Evolutionary conservation across 345 rosid species (phyloP).

Genomic region (Citrus cavaleriei): DNA sequence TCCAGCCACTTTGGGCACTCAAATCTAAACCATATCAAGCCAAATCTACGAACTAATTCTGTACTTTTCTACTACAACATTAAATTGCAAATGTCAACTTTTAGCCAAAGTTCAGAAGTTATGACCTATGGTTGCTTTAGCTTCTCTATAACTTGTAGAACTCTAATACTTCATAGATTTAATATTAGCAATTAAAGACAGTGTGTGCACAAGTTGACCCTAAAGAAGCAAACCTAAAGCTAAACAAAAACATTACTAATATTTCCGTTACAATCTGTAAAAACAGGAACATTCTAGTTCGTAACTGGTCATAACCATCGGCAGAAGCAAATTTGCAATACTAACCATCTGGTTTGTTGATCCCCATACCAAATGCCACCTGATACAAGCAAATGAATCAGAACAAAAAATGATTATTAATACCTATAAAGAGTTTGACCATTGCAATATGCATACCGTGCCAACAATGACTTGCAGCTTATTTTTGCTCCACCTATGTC

Average conservation of each 20-base stretch:
- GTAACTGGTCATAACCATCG: background rate
- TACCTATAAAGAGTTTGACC: constrained; percentile 5
- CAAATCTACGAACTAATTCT: background rate
- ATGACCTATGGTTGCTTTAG: background rate
- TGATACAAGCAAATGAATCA: constrained; percentile 27
- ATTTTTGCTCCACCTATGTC: constrained; percentile 86
- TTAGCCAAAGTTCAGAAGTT: background rate
- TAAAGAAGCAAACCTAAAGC: background rate
- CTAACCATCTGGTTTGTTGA: constrained; percentile 99
- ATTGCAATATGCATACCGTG: constrained; percentile 55
- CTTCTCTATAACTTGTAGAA: background rate
- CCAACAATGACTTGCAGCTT: constrained; percentile 97
- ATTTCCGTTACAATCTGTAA: background rate
- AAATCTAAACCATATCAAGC: background rate
- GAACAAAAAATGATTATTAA: constrained; percentile 7
- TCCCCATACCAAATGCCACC: constrained; percentile 99
- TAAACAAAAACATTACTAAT: background rate
- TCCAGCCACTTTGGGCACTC: background rate
- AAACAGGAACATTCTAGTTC: background rate
- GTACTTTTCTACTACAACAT: background rate
- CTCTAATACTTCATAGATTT: background rate
- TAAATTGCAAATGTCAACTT: background rate
- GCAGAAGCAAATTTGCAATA: constrained; percentile 8
- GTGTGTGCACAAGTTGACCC: background rate
- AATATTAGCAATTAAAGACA: background rate